Conservation (phyloP, 371 early-diverging fungal species). For the Lichtheimia hyalospora region DNA sequence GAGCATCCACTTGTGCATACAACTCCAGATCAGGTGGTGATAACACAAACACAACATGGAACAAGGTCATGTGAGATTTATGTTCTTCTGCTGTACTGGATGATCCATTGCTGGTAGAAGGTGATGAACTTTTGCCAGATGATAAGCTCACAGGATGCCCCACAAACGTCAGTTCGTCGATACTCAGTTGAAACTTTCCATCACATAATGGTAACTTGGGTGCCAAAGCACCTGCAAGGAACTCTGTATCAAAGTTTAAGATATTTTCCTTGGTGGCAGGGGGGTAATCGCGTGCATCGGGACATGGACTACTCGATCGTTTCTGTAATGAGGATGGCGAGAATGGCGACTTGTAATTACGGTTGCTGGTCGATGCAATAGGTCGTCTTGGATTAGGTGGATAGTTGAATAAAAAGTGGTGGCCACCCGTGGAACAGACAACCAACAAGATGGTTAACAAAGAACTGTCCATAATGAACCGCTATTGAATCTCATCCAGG, state of each 20-base stretch:
- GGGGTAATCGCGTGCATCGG: slow-evolving; percentile 14
- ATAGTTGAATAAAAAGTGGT: slow-evolving; percentile 70
- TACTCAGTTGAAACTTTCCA: slow-evolving; percentile 74
- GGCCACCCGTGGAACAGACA: slow-evolving; percentile 69
- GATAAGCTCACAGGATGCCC: slow-evolving; percentile 64
- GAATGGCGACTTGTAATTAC: background rate
- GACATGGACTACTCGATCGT: background rate
- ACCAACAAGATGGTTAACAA: slow-evolving; percentile 63
- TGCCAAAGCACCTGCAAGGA: slow-evolving; percentile 74
- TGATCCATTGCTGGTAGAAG: slow-evolving; percentile 8
- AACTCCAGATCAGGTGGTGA: slow-evolving; percentile 58
- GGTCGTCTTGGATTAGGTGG: slow-evolving; percentile 52
- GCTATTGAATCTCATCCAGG: no score
- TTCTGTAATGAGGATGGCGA: background rate
- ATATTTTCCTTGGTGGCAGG: slow-evolving; percentile 50
- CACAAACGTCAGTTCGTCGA: slow-evolving; percentile 80
- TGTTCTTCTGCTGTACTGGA: background rate
- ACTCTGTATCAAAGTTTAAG: slow-evolving; percentile 66
- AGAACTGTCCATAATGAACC: slow-evolving; percentile 20
- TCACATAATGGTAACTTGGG: slow-evolving; percentile 76
- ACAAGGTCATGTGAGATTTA: slow-evolving; percentile 64
- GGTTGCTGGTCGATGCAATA: background rate
- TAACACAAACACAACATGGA: slow-evolving; percentile 81
- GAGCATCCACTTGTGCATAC: slow-evolving; percentile 60
- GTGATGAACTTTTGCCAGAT: slow-evolving; percentile 20